Conservation (phyloP, 2,329 filamentous ascomycete species). For the Trichoderma sp. region DNA sequence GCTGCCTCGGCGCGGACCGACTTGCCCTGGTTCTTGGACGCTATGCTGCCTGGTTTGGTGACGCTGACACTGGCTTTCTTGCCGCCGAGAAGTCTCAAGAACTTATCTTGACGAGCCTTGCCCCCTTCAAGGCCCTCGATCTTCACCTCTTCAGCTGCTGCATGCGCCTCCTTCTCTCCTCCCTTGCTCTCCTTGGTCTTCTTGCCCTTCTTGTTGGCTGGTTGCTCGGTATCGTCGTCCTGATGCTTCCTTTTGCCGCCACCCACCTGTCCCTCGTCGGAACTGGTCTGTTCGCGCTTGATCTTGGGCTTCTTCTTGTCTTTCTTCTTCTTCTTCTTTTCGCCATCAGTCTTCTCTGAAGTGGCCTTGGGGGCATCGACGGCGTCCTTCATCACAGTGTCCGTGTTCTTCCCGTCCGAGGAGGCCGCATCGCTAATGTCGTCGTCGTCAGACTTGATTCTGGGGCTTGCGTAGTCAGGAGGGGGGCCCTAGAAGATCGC, state of each 20-base stretch:
- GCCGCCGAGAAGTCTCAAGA: slow-evolving; percentile 58
- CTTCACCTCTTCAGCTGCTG: slow-evolving; percentile 52
- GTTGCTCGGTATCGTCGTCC: slow-evolving; percentile 28
- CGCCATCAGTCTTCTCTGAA: neutral
- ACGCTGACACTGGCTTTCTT: slow-evolving; percentile 48
- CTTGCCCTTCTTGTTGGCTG: slow-evolving; percentile 30
- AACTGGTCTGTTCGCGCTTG: neutral
- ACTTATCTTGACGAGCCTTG: slow-evolving; percentile 56
- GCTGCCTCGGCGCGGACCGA: slow-evolving; percentile 52
- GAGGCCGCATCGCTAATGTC: neutral
- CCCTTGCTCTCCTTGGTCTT: slow-evolving; percentile 33
- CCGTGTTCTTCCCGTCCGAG: neutral
- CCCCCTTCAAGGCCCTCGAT: slow-evolving; percentile 56
- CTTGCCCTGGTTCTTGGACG: slow-evolving; percentile 38
- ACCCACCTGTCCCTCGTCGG: slow-evolving; percentile 10
- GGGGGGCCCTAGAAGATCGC: neutral
- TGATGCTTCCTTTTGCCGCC: slow-evolving; percentile 28
- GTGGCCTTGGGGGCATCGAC: neutral
- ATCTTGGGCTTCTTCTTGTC: slow-evolving; percentile 21
- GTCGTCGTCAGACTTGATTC: neutral
- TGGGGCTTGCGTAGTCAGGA: neutral
- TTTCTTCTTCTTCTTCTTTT: slow-evolving; percentile 21
- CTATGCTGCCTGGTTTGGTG: slow-evolving; percentile 27
- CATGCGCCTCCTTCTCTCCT: slow-evolving; percentile 34
- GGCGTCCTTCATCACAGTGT: neutral